phyloP scores from a whole-genome alignment of 1,284 basidiomycete species.

The Rhodotorula mucilaginosa region DNA sequence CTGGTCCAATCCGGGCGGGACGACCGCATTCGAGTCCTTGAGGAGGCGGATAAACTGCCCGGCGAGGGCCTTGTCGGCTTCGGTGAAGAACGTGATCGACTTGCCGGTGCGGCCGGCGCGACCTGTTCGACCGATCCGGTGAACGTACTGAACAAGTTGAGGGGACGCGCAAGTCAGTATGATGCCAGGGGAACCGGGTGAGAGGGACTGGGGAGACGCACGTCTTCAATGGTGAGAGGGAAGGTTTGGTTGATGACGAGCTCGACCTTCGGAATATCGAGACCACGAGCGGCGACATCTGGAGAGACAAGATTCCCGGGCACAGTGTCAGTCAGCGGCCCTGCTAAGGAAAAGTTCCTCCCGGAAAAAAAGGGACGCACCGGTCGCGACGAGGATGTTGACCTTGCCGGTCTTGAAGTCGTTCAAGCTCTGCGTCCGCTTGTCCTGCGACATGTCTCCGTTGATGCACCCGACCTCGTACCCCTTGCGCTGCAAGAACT shows the following conservation, averaged over 20 bases:
- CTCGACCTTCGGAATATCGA: constrained; percentile 95
- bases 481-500: constrained; percentile 72
- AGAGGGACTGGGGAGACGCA: constrained; percentile 45
- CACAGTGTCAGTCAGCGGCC: too few relatives aligned
- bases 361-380: constrained; percentile 6
- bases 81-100: constrained; percentile 90
- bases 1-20: constrained; percentile 72
- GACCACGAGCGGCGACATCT: constrained; percentile 92
- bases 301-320: neutral
- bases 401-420: constrained; percentile 83
- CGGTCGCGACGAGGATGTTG: constrained; percentile 84
- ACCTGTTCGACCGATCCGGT: constrained; percentile 94
- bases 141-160: constrained; percentile 71
- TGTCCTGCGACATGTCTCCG: constrained; percentile 85
- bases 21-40: constrained; percentile 72
- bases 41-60: constrained; percentile 92
- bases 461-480: constrained; percentile 80
- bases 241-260: constrained; percentile 84
- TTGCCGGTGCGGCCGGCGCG: constrained; percentile 88
- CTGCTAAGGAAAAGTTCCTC: fast-evolving
- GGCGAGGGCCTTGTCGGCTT: constrained; percentile 54
- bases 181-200: too few relatives aligned
- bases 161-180: constrained; percentile 26
- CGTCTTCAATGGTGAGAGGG: constrained; percentile 79
- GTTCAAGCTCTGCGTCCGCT: constrained; percentile 81